These are phyloP conservation scores for Dendrobium huoshanense DNA, from an alignment of 106 monocot species.

Conservation along the genomic window DNA sequence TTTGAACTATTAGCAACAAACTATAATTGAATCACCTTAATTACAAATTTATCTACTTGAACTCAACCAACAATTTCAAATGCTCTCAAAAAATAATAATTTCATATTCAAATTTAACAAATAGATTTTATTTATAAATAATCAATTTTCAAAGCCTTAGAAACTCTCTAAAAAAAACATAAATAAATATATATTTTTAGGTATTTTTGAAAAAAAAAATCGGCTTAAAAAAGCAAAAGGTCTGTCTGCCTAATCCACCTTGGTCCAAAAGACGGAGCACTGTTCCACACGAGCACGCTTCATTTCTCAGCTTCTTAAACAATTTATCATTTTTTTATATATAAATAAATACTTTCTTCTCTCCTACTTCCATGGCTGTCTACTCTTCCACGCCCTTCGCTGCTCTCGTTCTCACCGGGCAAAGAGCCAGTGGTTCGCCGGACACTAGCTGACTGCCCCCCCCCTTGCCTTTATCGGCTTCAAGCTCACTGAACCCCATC, in stretches of 20 bases:
- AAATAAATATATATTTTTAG: not conserved
- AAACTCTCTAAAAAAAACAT: too few species aligned
- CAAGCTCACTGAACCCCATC: not conserved
- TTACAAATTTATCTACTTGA: too few species aligned
- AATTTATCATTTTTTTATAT: not conserved
- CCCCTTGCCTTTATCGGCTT: not conserved
- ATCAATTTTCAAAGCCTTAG: too few species aligned
- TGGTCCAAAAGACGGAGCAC: constrained; percentile 8
- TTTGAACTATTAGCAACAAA: too few species aligned
- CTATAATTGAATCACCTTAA: too few species aligned
- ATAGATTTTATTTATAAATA: too few species aligned
- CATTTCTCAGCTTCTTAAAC: not conserved
- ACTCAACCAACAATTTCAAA: too few species aligned
- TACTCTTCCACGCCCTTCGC: not conserved
- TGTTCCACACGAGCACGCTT: constrained; percentile 6
- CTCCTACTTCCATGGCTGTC: not conserved
- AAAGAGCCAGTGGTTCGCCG: not conserved
- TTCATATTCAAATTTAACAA: too few species aligned
- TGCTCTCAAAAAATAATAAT: too few species aligned
- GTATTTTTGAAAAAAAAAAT: not conserved
- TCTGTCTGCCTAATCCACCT: not conserved
- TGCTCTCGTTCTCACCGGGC: not conserved
- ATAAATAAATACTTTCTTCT: constrained; percentile 5
- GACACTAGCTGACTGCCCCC: not conserved
- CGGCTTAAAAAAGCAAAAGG: not conserved